Evolutionary conservation across 1,284 basidiomycete species (phyloP).

Genomic region (Moniliophthora roreri): DNA sequence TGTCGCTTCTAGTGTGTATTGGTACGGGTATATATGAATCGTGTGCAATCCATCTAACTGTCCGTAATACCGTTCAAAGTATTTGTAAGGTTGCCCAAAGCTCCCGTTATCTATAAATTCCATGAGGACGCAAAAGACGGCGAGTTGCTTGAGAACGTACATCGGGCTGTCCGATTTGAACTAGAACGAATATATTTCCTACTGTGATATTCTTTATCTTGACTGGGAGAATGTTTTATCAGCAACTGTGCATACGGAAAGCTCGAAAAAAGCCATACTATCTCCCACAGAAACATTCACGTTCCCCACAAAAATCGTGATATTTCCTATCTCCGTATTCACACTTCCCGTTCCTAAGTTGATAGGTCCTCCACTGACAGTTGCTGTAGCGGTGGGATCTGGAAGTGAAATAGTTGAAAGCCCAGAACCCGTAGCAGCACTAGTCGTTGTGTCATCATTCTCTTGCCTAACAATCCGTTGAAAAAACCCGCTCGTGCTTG

Average conservation of each 20-base stretch:
- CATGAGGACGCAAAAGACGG: neutral
- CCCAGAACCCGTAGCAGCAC: neutral
- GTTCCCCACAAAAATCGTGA: slow-evolving; percentile 19
- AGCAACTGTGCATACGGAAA: neutral
- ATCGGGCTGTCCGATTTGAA: slow-evolving; percentile 23
- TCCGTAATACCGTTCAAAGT: neutral
- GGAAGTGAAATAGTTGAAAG: slow-evolving; percentile 11
- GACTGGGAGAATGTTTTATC: slow-evolving; percentile 7
- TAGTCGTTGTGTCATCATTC: neutral
- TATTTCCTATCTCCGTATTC: slow-evolving; percentile 21
- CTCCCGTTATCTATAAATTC: neutral
- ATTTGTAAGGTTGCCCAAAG: neutral
- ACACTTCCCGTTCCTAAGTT: slow-evolving; percentile 17
- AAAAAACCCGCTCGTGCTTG: slow-evolving; percentile 11
- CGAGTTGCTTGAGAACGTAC: slow-evolving; percentile 1
- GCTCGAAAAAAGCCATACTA: slow-evolving; percentile 8
- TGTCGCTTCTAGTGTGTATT: too few relatives aligned
- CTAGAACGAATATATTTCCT: slow-evolving; percentile 21
- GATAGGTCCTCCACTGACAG: slow-evolving; percentile 16
- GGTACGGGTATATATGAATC: neutral
- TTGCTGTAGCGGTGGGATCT: slow-evolving; percentile 11
- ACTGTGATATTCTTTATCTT: slow-evolving; percentile 18
- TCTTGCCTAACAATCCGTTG: slow-evolving; percentile 18
- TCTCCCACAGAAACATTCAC: slow-evolving; percentile 20
- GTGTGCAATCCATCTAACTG: neutral